Evolutionary conservation across 2,329 filamentous ascomycete genomes (phyloP).

Genomic region (Trichoderma sp.): DNA sequence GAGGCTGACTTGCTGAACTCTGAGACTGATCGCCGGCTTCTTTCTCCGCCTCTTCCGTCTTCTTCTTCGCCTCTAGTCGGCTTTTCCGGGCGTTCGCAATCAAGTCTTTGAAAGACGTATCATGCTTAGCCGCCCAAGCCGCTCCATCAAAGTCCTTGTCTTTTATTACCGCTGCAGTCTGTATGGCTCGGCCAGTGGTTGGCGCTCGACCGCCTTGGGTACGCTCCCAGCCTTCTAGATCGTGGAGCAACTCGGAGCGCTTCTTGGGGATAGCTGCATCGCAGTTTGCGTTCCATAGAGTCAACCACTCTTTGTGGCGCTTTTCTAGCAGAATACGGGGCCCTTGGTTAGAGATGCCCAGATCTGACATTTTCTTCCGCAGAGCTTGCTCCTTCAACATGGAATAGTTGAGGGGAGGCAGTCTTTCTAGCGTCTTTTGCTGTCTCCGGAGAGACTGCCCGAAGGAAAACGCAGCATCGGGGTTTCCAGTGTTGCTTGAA

Average conservation of each 20-base stretch:
- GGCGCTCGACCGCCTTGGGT: slow-evolving; percentile 66
- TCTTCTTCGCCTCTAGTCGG: slow-evolving; percentile 40
- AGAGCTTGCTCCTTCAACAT: slow-evolving; percentile 77
- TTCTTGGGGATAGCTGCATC: slow-evolving; percentile 72
- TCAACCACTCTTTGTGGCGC: slow-evolving; percentile 90
- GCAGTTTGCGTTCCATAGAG: slow-evolving; percentile 95
- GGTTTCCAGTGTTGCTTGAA: background rate
- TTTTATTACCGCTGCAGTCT: slow-evolving; percentile 55
- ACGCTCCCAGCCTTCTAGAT: slow-evolving; percentile 82
- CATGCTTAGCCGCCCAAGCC: slow-evolving; percentile 72
- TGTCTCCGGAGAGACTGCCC: slow-evolving; percentile 28
- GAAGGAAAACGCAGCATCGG: background rate
- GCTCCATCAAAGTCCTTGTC: slow-evolving; percentile 84
- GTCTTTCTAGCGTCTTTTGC: slow-evolving; percentile 52
- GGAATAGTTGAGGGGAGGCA: slow-evolving; percentile 81
- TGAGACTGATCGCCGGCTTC: background rate
- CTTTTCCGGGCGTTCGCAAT: slow-evolving; percentile 71
- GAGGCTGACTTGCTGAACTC: background rate
- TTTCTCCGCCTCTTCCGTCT: slow-evolving; percentile 23
- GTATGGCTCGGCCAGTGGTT: slow-evolving; percentile 34
- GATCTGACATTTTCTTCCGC: slow-evolving; percentile 75
- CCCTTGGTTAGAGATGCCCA: slow-evolving; percentile 73
- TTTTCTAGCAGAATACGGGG: slow-evolving; percentile 66
- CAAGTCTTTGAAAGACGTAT: slow-evolving; percentile 70
- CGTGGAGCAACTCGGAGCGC: slow-evolving; percentile 68